A percentile compares a stretch with the other conserved stretches of the same genome.
Conservation (phyloP, 106 monocot genomes). For the Apostasia shenzhenica region DNA sequence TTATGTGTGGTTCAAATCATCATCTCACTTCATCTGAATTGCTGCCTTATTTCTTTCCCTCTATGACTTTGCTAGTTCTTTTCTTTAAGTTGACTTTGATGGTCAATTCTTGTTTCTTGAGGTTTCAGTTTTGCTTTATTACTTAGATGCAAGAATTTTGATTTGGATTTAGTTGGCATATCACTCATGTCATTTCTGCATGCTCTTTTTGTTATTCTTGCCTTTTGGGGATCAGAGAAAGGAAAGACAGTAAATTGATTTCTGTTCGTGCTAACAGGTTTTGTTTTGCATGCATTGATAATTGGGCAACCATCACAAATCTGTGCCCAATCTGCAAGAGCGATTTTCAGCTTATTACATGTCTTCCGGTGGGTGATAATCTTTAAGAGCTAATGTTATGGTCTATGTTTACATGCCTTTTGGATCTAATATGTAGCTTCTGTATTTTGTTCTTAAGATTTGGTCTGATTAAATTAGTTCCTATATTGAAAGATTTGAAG, state of each 20-base stretch:
- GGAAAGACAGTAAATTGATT: neutral
- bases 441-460: neutral
- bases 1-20: too few relatives aligned
- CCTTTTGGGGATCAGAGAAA: neutral
- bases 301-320: slow-evolving; percentile 91
- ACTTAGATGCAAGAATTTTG: neutral
- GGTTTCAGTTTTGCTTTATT: neutral
- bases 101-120: neutral
- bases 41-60: neutral
- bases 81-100: too few relatives aligned
- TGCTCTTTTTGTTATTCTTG: neutral
- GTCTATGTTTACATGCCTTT: neutral
- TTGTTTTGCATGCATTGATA: slow-evolving; percentile 97
- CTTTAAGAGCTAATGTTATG: neutral
- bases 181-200: neutral
- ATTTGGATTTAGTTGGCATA: neutral
- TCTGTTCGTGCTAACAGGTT: slow-evolving; percentile 47
- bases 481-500: too few relatives aligned
- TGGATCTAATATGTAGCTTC: neutral
- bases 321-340: slow-evolving; percentile 91
- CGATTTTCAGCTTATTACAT: slow-evolving; percentile 85
- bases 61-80: too few relatives aligned
- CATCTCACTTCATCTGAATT: too few relatives aligned
- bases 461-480: too few relatives aligned
- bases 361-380: slow-evolving; percentile 64